Evolutionary conservation across 2,329 filamentous ascomycete genomes (phyloP).

Genomic region (Nemania sp.): DNA sequence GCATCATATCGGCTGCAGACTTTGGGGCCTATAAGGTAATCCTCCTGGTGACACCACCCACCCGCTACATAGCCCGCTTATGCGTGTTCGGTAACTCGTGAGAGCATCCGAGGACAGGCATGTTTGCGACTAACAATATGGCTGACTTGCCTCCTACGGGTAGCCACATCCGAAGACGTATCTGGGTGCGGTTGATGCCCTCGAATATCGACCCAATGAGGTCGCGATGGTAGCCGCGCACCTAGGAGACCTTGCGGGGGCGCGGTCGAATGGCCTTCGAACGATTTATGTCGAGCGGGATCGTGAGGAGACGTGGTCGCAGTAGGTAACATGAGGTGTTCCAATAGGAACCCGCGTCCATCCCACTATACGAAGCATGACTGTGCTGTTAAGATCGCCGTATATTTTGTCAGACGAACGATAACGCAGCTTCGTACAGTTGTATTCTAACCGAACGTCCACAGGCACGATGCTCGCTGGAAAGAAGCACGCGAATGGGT

Average conservation of each 20-base stretch:
- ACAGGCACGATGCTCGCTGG: slow-evolving; percentile 51
- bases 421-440: slow-evolving; percentile 5
- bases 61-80: background rate
- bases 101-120: background rate
- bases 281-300: slow-evolving; percentile 67
- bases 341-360: slow-evolving; percentile 2
- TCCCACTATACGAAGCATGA: background rate
- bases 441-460: slow-evolving; percentile 2
- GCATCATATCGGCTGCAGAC: slow-evolving; percentile 67
- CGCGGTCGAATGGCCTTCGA: slow-evolving; percentile 64
- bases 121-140: slow-evolving; percentile 1
- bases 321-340: slow-evolving; percentile 12
- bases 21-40: slow-evolving; percentile 70
- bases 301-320: slow-evolving; percentile 64
- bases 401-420: background rate
- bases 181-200: slow-evolving; percentile 62
- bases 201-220: slow-evolving; percentile 61
- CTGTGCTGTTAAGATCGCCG: background rate
- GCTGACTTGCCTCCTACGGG: slow-evolving; percentile 16
- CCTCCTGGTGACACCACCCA: background rate
- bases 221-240: slow-evolving; percentile 81
- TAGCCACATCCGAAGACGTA: slow-evolving; percentile 67
- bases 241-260: slow-evolving; percentile 68
- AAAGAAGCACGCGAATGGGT: slow-evolving; percentile 62
- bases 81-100: background rate